Evolutionary conservation across 2,329 filamentous ascomycete species (phyloP).

Genomic region (Curvularia verruculosa): DNA sequence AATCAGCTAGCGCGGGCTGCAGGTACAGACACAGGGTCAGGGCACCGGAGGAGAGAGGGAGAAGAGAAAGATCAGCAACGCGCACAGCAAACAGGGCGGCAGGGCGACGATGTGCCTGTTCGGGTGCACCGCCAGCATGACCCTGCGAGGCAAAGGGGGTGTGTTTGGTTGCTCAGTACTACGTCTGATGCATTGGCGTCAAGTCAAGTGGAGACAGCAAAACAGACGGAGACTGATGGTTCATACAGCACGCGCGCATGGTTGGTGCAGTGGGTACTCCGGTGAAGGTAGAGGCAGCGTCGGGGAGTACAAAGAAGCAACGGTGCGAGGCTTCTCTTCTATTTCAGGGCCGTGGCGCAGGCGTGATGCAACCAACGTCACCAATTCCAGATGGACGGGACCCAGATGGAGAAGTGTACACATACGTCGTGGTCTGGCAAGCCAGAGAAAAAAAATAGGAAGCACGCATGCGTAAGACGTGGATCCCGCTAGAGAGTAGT

Average conservation of each 20-base stretch:
- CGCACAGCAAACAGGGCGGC: background rate
- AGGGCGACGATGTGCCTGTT: background rate
- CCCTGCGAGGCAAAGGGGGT: background rate
- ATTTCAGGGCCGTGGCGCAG: slow-evolving; percentile 8
- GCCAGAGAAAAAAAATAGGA: background rate
- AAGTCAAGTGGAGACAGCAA: slow-evolving; percentile 7
- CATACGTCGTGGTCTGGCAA: background rate
- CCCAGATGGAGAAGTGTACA: background rate
- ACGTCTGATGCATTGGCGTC: background rate
- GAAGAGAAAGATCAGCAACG: slow-evolving; percentile 1
- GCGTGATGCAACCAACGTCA: slow-evolving; percentile 10
- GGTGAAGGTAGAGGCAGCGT: slow-evolving; percentile 15
- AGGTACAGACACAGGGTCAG: slow-evolving; percentile 15
- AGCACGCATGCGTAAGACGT: slow-evolving; percentile 18
- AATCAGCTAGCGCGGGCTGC: slow-evolving; percentile 13
- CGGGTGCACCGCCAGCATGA: background rate
- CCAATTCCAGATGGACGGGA: background rate
- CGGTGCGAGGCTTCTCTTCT: slow-evolving; percentile 1
- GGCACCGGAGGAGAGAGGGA: background rate
- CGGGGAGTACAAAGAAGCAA: slow-evolving; percentile 6
- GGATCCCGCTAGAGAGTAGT: slow-evolving; percentile 11
- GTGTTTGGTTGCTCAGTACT: background rate
- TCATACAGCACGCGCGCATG: slow-evolving; percentile 15
- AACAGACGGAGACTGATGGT: slow-evolving; percentile 3
- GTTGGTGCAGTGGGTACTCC: slow-evolving; percentile 15